phyloP scores from a whole-genome alignment of 169 alveolate genomes.

The Theileria equi region DNA sequence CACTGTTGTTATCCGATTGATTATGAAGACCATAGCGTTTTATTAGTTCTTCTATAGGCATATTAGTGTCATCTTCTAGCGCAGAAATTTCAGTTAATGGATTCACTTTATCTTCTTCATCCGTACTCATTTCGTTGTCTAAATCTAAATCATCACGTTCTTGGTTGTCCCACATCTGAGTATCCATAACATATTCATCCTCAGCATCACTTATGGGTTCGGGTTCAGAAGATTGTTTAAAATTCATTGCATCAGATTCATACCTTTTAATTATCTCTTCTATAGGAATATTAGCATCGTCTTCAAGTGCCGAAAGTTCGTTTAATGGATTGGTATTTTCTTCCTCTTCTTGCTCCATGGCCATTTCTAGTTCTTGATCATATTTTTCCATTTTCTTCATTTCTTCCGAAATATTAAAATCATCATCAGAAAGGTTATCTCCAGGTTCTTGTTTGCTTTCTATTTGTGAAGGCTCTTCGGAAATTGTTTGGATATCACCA shows the following conservation, averaged over 20 bases:
- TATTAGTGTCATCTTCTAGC: slow-evolving; percentile 41
- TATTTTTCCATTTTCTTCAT: slow-evolving; percentile 41
- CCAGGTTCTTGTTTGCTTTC: background rate
- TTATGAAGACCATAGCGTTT: slow-evolving; percentile 16
- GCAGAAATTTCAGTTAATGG: slow-evolving; percentile 30
- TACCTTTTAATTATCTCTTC: slow-evolving; percentile 49
- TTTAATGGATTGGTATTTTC: background rate
- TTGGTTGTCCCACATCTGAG: slow-evolving; percentile 24
- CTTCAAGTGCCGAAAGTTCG: slow-evolving; percentile 38
- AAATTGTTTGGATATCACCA: background rate
- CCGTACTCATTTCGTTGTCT: slow-evolving; percentile 46
- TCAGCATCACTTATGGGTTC: slow-evolving; percentile 7
- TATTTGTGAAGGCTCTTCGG: background rate
- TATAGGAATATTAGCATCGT: slow-evolving; percentile 43
- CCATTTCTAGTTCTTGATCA: slow-evolving; percentile 31
- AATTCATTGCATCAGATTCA: slow-evolving; percentile 13
- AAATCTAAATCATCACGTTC: slow-evolving; percentile 55
- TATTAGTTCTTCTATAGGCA: slow-evolving; percentile 50
- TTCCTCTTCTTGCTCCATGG: slow-evolving; percentile 53
- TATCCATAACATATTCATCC: slow-evolving; percentile 33
- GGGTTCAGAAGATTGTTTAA: no score
- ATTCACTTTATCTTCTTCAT: slow-evolving; percentile 31
- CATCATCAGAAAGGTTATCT: slow-evolving; percentile 29
- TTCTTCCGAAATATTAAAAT: slow-evolving; percentile 33
- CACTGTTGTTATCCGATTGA: background rate